Evolutionary conservation across 2,329 filamentous ascomycete species (phyloP), one percentile per base, ranked within the genome.

Genomic region (Alternaria gansuensis): DNA sequence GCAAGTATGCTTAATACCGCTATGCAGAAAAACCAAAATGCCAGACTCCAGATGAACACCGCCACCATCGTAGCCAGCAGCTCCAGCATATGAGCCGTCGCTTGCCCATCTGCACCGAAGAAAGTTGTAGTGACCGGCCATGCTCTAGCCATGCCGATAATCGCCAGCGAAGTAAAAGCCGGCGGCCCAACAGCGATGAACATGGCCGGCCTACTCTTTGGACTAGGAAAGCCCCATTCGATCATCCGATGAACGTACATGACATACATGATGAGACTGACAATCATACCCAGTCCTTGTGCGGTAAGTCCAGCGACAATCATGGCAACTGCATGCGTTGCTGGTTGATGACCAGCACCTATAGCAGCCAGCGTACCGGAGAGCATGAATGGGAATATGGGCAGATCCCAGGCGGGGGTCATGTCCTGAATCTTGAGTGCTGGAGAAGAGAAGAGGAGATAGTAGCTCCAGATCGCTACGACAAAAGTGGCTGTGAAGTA

Each of bases 11-110:
- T 65, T 3, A 78, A 59, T 3, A 73, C 43, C 1, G 74, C 69
- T 17, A 80, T 71, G 17, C 49, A 57, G 64, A 84, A 84, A 70
- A 85, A 82, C 82, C 82, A 85, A n/a, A 84, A 73, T 31, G 49
- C 49, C 13, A 51, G n/a, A 31, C 49, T 31, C 49, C 49, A 51
- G 7, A 51, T 51, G 14, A 51, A 51, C 26, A 51, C 49, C 9
- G 49, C 49, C 24, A 41, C 49, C 28, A 51, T 51, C 1, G 36
- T 33, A 9, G 49, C 49, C 9, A 51, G n/a, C 34, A 51, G 24
- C 26, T 28, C 28, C 2, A 51, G 26, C 28, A 23, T 40, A 17
- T 31, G 17, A 13, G 49, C 49, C n/a, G 49, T 51, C 8, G 49
- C 49, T 21, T 40, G 36, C 4, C 28, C 17, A 33, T 41, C 37